These are phyloP conservation scores for Aspergillaceae sp. DNA, from an alignment of 2,329 filamentous ascomycete species.

Conservation along the genomic window DNA sequence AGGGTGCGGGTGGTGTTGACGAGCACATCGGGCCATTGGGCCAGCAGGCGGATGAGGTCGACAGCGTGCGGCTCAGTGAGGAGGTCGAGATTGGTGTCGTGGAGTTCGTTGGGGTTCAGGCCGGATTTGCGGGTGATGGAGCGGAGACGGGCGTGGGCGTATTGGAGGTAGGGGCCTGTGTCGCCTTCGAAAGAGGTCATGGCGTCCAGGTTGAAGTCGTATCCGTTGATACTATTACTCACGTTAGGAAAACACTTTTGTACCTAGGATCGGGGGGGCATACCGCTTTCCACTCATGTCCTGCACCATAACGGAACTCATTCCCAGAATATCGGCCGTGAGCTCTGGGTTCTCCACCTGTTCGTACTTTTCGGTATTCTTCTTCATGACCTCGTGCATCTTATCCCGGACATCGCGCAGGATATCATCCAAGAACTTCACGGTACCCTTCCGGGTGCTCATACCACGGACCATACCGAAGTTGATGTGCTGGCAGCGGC, in stretches of 20 bases:
- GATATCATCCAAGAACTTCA: conserved; percentile 67
- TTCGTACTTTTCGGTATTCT: conserved; percentile 81
- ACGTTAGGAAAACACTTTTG: conserved; percentile 41
- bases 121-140: conserved; percentile 52
- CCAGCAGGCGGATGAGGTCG: conserved; percentile 53
- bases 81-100: conserved; percentile 49
- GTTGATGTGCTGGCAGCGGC: conserved; percentile 55
- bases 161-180: conserved; percentile 58
- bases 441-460: conserved; percentile 59
- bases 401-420: conserved; percentile 74
- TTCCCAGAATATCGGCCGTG: conserved; percentile 80
- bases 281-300: conserved; percentile 93
- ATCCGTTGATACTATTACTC: conserved; percentile 48
- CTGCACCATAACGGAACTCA: conserved; percentile 94
- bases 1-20: conserved; percentile 55
- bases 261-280: conserved; percentile 21
- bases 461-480: conserved; percentile 61
- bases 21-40: conserved; percentile 58
- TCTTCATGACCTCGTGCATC: conserved; percentile 96
- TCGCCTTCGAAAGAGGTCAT: conserved; percentile 61
- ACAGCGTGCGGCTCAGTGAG: conserved; percentile 54
- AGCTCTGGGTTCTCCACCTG: conserved; percentile 77
- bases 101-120: conserved; percentile 40
- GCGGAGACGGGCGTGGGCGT: conserved; percentile 53
- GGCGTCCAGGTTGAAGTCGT: conserved; percentile 56